Base-by-base conservation (phyloP, 768 basidiomycete genomes). In the Tylopilus cervinicoccineus region DNA sequence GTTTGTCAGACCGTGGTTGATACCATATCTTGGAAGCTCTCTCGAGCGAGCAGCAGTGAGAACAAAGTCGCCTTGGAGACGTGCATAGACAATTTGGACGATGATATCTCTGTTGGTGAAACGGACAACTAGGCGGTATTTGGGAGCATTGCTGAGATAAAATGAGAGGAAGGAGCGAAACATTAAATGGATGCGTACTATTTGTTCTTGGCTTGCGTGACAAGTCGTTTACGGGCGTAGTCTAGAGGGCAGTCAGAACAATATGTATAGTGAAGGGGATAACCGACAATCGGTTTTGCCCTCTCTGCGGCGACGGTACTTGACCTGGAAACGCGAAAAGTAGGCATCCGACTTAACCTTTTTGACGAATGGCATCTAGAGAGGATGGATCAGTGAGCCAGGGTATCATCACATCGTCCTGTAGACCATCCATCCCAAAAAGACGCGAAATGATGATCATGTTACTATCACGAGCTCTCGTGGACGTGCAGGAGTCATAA, bases 181-280 rank as follows among this genome's bases (percentile, higher is more conserved):
- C 17, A 20, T 23, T 34, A 19, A 45, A 28, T 19, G 33, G 16
- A 48, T 10, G 71, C 83, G 28, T 67, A 88, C 86, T 96, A 98
- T 79, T 98, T 98, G 84, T 97, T 98, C 81, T 99, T 99, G 51
- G 96, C 93, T 80, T 99, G 96, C 51, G 90, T 84, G 57, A 98
- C 84, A 47, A 99, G 82, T 58, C 94, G 86, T 77, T 97, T 96
- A 60, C 96, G 90, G 56, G 96, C 96, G 63, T 98, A 97, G 81
- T 98, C 90, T 93, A 24, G 20, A 27, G 45, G 31, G 45, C n/a
- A 10, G 44, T 61, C 19, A 58, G 55, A 43, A 2, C 32, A 28
- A 17, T n/a, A 28, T 28, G n/a, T 22, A 40, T 6, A 14, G 37
- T 43, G 14, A 43, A 49, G 13, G 40, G 16, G 26, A 20, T n/a